Evolutionary conservation across 345 rosid species (phyloP), one percentile per base, ranked within the genome.

Genomic region (Gossypium ekmanianum): DNA sequence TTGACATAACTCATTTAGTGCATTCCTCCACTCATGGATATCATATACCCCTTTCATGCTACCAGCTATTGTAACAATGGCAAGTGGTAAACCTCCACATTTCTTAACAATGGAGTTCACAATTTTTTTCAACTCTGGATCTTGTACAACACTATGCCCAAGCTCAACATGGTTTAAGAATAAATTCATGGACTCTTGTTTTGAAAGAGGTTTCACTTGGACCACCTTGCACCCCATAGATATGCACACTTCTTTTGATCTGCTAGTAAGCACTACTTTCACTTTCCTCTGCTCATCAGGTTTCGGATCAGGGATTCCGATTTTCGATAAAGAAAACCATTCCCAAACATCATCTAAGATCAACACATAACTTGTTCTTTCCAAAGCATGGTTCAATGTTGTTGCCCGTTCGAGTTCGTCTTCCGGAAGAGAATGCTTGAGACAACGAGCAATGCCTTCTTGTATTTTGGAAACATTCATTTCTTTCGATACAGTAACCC

Each of bases 291-390:
- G 71, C 45, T 78, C 26, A 43, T 18, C 9, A 4, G 24, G 4
- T 29, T 41, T 59, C 11, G 77, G 81, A 7, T 22, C 56, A 4
- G 81, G 77, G 11, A 78, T 65, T n/a, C 81, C 66, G 0, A 74
- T 62, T 7, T 78, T 69, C 0, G 61, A 55, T 2, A 68, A 22
- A 41, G 70, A 10, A 78, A 78, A 58, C 1, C 7, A 10, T 22
- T 78, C 17, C 77, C 77, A 78, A 11, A 68, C 51, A 74, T 74
- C 77, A 59, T 74, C 81, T n/a, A 78, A 41, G 4, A 74, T 68
- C 74, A 78, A 7, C 7, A 29, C 63, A 8, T 8, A 16, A 17
- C 71, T 51, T 62, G 16, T 77, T 61, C 20, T 13, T 2, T 20
- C n/a, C 63, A 76, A 69, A 9, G 41, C 17, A 7, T 68, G 29